A percentile compares a stretch with the other conserved stretches of the same genome.
Conservation (phyloP, 257 asterid species). For the Nicotiana otophora region DNA sequence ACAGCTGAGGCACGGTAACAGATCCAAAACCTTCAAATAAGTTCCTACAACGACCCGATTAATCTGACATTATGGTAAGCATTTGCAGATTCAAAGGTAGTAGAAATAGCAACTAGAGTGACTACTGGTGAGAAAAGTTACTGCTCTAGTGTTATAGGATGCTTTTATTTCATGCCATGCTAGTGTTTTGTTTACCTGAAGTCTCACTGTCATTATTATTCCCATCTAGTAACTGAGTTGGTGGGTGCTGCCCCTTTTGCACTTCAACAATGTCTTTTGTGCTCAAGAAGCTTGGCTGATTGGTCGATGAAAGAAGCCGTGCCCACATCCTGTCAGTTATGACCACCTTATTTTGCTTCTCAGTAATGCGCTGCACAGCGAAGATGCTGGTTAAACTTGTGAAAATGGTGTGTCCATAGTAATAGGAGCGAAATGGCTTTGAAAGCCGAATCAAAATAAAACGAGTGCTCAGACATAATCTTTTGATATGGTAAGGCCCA, state of each 20-base stretch:
- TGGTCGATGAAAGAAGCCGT: conserved; percentile 50
- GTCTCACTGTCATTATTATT: conserved; percentile 4
- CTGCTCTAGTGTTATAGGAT: background rate
- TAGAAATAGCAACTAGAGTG: conserved; percentile 13
- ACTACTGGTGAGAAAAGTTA: conserved; percentile 2
- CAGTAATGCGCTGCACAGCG: conserved; percentile 38
- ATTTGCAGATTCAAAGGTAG: conserved; percentile 9
- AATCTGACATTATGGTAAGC: conserved; percentile 25
- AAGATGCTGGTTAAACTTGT: background rate
- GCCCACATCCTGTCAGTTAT: conserved; percentile 56
- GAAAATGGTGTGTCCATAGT: background rate
- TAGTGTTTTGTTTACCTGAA: conserved; percentile 24
- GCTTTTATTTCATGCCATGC: conserved; percentile 20
- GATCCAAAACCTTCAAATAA: conserved; percentile 30
- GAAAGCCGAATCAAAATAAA: background rate
- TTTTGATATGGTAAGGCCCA: background rate
- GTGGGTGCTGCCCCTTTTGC: conserved; percentile 4
- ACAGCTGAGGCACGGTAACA: conserved; percentile 57
- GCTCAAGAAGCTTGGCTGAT: conserved; percentile 43
- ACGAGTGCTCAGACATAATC: background rate
- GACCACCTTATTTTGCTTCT: conserved; percentile 44
- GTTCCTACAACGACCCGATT: conserved; percentile 40
- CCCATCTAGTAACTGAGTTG: conserved; percentile 21
- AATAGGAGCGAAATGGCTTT: background rate
- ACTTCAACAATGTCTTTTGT: conserved; percentile 16